Evolutionary conservation across 2,329 filamentous ascomycete species (phyloP).

Genomic region (Myriosclerotinia curreyana): DNA sequence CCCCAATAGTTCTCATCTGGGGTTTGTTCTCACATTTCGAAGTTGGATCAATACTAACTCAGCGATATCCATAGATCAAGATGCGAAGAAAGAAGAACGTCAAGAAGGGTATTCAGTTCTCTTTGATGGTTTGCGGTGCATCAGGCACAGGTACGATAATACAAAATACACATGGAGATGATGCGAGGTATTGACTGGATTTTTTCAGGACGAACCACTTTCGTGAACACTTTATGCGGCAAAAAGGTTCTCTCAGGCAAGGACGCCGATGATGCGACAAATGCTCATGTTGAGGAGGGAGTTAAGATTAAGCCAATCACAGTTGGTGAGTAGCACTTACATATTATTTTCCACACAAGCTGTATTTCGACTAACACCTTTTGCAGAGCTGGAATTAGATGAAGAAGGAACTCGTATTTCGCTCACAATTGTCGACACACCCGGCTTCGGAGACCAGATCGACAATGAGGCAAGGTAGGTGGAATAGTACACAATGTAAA

Average conservation of each 20-base stretch:
- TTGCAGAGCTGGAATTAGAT: slow-evolving; percentile 83
- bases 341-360: slow-evolving; percentile 9
- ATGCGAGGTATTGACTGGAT: slow-evolving; percentile 26
- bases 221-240: slow-evolving; percentile 98
- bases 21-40: slow-evolving; percentile 32
- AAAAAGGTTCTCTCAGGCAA: slow-evolving; percentile 88
- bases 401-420: slow-evolving; percentile 98
- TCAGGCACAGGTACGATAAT: slow-evolving; percentile 82
- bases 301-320: slow-evolving; percentile 99
- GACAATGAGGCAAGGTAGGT: slow-evolving; percentile 94
- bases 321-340: slow-evolving; percentile 65
- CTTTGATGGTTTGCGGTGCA: slow-evolving; percentile 98
- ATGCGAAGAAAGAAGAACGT: slow-evolving; percentile 99
- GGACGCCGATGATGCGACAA: slow-evolving; percentile 85
- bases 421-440: slow-evolving; percentile 96
- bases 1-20: slow-evolving; percentile 34
- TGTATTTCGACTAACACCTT: slow-evolving; percentile 38
- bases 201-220: slow-evolving; percentile 82
- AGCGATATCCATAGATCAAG: slow-evolving; percentile 65
- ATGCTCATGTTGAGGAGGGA: slow-evolving; percentile 90
- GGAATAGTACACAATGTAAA: slow-evolving; percentile 14
- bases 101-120: slow-evolving; percentile 88
- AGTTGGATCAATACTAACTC: slow-evolving; percentile 31
- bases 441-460: slow-evolving; percentile 97
- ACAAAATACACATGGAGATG: slow-evolving; percentile 11